These are phyloP conservation scores for Citrullus mucosospermus DNA, from an alignment of 306 rosid species.

Conservation along the genomic window DNA sequence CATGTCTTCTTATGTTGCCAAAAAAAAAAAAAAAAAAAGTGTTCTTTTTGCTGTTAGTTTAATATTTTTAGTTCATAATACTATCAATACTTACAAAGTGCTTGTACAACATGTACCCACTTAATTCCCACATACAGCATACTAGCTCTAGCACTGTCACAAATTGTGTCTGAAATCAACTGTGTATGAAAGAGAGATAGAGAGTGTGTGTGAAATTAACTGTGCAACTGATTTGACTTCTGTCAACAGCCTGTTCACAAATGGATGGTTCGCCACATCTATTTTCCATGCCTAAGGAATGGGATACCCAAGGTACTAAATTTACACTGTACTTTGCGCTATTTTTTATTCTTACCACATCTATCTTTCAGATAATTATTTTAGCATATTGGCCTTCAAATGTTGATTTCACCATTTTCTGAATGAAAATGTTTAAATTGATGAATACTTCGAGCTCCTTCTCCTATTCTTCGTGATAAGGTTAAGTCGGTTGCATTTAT, in stretches of 20 bases:
- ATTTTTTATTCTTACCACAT: not conserved
- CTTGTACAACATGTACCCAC: not conserved
- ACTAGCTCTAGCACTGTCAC: not conserved
- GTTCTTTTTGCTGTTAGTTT: not conserved
- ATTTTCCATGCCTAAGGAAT: constrained; percentile 68
- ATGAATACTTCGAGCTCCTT: not conserved
- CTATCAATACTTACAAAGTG: not conserved
- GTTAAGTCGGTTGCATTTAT: not conserved
- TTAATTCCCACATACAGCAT: not conserved
- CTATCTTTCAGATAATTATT: not conserved
- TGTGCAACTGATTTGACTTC: constrained; percentile 15
- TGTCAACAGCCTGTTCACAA: constrained; percentile 83
- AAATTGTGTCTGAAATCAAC: not conserved
- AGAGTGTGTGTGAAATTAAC: not conserved
- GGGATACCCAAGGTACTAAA: constrained; percentile 76
- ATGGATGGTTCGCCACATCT: constrained; percentile 96
- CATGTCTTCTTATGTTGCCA: too few relatives aligned
- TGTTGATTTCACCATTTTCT: not conserved
- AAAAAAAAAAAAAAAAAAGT: too few relatives aligned
- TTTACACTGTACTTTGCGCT: not conserved
- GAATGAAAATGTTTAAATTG: not conserved
- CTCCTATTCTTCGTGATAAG: not conserved
- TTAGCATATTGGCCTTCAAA: not conserved
- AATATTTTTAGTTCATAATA: not conserved
- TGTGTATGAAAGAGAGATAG: not conserved